phyloP scores from a whole-genome alignment of 371 early-diverging fungal species.

The Rhizomucor pusillus region DNA sequence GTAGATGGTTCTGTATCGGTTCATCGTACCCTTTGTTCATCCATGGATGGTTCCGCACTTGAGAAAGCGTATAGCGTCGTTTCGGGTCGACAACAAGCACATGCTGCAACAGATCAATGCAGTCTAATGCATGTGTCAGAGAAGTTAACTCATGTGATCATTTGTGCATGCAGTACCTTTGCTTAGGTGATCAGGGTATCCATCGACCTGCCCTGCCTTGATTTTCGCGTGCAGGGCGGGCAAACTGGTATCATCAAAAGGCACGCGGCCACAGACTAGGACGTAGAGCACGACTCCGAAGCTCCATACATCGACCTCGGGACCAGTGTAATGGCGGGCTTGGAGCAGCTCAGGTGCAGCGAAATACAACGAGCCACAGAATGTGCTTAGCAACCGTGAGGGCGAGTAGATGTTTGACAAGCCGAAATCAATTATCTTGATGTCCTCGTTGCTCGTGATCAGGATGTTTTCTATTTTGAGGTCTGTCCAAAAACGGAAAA shows the following conservation, averaged over 20 bases:
- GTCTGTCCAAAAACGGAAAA: constrained; percentile 71
- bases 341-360: constrained; percentile 87
- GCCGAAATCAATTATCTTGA: constrained; percentile 86
- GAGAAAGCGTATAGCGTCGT: constrained; percentile 58
- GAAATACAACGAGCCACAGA: constrained; percentile 82
- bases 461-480: constrained; percentile 94
- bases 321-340: constrained; percentile 80
- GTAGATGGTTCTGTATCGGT: constrained; percentile 33
- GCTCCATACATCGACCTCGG: constrained; percentile 93
- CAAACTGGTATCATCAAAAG: constrained; percentile 80
- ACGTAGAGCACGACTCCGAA: constrained; percentile 89
- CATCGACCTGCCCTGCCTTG: constrained; percentile 46
- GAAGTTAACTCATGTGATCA: constrained; percentile 4
- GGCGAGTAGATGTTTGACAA: constrained; percentile 81
- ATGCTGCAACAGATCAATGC: constrained; percentile 60
- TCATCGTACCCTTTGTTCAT: constrained; percentile 63
- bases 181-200: constrained; percentile 42
- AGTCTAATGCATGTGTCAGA: constrained; percentile 39
- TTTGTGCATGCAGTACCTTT: constrained; percentile 37
- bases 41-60: constrained; percentile 69
- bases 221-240: constrained; percentile 66
- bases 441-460: constrained; percentile 50
- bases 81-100: constrained; percentile 64
- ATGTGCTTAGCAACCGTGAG: constrained; percentile 64
- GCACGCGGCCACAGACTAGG: constrained; percentile 79